Percentiles rank a stretch among this genome's conserved stretches.
Conservation (phyloP, 2,329 filamentous ascomycete genomes). For the Claviceps africana region DNA sequence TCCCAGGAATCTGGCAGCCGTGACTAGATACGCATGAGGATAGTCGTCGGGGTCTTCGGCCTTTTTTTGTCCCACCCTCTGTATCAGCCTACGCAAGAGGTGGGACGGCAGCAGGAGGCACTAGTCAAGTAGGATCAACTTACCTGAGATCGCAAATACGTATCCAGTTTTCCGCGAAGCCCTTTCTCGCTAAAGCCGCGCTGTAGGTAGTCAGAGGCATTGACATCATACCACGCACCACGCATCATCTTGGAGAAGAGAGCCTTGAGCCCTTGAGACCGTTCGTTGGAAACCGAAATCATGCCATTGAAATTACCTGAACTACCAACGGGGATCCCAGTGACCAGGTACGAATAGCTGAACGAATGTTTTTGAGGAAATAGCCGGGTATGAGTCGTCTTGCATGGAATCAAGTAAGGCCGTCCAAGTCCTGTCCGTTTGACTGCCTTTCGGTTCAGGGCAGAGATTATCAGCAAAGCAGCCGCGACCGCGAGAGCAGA, state of each 20-base stretch:
- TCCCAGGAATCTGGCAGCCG: constrained; percentile 53
- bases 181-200: constrained; percentile 37
- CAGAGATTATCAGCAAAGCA: background rate
- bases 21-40: constrained; percentile 56
- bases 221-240: constrained; percentile 41
- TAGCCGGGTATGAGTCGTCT: constrained; percentile 50
- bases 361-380: constrained; percentile 57
- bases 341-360: constrained; percentile 54
- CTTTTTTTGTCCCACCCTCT: constrained; percentile 27
- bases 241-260: constrained; percentile 3
- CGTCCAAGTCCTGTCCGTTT: constrained; percentile 6
- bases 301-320: constrained; percentile 40
- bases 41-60: constrained; percentile 44
- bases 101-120: constrained; percentile 7
- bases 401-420: constrained; percentile 50
- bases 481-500: background rate
- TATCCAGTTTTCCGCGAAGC: constrained; percentile 48
- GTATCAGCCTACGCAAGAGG: background rate
- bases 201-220: constrained; percentile 46
- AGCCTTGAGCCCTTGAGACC: background rate
- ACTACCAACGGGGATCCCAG: constrained; percentile 54
- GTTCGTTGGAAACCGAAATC: constrained; percentile 30
- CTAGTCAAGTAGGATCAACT: constrained; percentile 7
- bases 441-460: background rate
- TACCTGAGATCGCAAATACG: constrained; percentile 44